Base-by-base conservation (phyloP, 164 flowering plant species). In the Aristolochia fimbriata region DNA sequence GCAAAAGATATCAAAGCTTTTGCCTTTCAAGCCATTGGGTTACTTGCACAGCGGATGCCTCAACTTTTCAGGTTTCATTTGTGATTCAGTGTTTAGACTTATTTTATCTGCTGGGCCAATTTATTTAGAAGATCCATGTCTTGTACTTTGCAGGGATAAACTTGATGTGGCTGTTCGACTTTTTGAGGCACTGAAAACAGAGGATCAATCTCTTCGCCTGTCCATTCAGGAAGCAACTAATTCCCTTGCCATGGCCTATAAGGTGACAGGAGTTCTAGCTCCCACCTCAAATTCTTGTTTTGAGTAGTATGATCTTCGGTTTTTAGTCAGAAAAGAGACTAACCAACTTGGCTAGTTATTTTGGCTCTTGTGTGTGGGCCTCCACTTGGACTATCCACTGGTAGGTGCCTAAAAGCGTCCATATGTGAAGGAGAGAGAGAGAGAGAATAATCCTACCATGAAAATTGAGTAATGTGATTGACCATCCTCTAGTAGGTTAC, bases 31-130 rank as follows among this genome's bases (percentile, higher is more conserved):
- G 88, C 96, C 19, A 84, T 93, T 74, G 98, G 98, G 48, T 73
- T 87, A 70, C 88, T 93, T 76, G 82, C 96, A 49, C 80, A 84
- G 70, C 96, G 98, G 46, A 76, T 93, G 86, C 98, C 98, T 67
- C 82, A 86, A 58, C 94, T 90, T 72, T 93, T 90, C 76, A 86
- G 94, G 98, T 86, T 62, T 51, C 10, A 23, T 17, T 24, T 54
- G 16, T 16, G 10, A 49, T 37, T 37, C 46, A 46, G 20, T 60
- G 30, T 33, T 41, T 52, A 10, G 15, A 52, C 15, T 13, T 49
- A 23, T 22, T 58, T 58, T 14, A 12, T 20, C 20, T 52, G 16
- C 7, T 37, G 43, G 12, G 7, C 10, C 11, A 7, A 37, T 37
- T 1, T 10, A 5, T 37, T 37, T 37, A 31, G 43, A 37, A 37